Evolutionary conservation across 768 basidiomycete genomes (phyloP), one percentile per base, ranked within the genome.

Genomic region (Pleurotus sapidus): DNA sequence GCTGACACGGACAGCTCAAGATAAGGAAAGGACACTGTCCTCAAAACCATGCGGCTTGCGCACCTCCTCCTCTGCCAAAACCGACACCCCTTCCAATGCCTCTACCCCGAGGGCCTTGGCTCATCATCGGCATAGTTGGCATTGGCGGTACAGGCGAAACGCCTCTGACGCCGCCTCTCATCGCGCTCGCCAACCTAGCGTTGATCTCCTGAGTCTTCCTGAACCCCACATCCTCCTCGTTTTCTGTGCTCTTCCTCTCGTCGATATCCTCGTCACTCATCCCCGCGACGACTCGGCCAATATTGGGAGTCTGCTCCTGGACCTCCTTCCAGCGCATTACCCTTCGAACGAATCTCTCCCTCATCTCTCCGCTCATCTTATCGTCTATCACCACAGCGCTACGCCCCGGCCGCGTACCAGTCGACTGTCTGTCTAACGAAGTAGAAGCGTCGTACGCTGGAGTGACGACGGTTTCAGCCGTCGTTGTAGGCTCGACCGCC

Each of bases 371-470:
- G 60, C 84, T 85, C 68, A 76, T 75, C 30, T 81, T 78, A 18
- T 71, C 66, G 60, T 86, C 84, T 64, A 86, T 57, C 54, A 86
- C 71, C 60, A 82, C 84, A 47, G 70, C 67, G 5, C 81, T 78
- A 59, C 79, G 79, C 1, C 43, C 46, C 2, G 25, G 7, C 18
- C 23, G 3, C 9, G 23, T 23, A n/a, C 40, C 3, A 49, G 11
- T 9, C 11, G n/a, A 17, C 38, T 37, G 14, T 18, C 54, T 15
- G 15, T 37, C 42, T 17, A 23, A 34, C 9, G 30, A 3, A 9
- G 4, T 11, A 34, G 30, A 11, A 34, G 30, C 9, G 30, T 8
- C 11, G 30, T 34, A 34, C 30, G 30, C 30, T 11, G 30, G 9
- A 9, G 1, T 34, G 8, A 9, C 8, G 1, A 30, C 30, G 2